These are phyloP conservation scores for Meredithiella fracta DNA, from an alignment of 2,329 filamentous ascomycete genomes.

Conservation along the genomic window DNA sequence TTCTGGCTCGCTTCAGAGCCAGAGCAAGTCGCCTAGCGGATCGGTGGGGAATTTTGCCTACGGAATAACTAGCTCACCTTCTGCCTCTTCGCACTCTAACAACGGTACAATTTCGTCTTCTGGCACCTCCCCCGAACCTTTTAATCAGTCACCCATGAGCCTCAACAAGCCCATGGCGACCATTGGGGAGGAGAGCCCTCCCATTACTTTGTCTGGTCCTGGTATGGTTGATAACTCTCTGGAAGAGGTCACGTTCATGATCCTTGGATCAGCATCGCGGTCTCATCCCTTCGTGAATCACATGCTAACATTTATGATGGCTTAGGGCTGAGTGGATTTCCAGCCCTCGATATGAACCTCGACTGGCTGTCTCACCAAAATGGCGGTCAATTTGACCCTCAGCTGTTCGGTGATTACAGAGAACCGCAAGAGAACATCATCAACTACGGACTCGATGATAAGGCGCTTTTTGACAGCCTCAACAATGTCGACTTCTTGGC, in stretches of 20 bases:
- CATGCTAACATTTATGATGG: conserved; percentile 12
- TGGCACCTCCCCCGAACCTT: conserved; percentile 63
- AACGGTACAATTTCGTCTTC: conserved; percentile 47
- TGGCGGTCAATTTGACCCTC: conserved; percentile 73
- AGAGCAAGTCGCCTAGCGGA: background rate
- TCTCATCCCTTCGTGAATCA: conserved; percentile 10
- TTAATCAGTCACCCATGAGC: conserved; percentile 51
- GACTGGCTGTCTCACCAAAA: conserved; percentile 69
- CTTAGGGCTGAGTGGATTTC: conserved; percentile 12
- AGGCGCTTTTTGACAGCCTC: conserved; percentile 45
- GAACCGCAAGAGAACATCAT: conserved; percentile 75
- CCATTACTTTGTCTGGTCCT: conserved; percentile 19
- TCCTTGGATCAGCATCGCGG: conserved; percentile 7
- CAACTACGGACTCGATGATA: conserved; percentile 23
- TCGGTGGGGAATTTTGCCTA: conserved; percentile 18
- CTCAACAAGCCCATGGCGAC: conserved; percentile 43
- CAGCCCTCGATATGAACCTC: conserved; percentile 31
- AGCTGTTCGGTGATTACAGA: conserved; percentile 81
- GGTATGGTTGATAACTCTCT: conserved; percentile 8
- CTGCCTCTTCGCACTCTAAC: conserved; percentile 44
- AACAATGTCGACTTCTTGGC: conserved; percentile 70
- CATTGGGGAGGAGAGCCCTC: conserved; percentile 43
- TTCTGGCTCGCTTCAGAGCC: background rate
- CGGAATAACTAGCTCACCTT: conserved; percentile 46
- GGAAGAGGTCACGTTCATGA: conserved; percentile 2